These are phyloP conservation scores for Silene latifolia DNA, from an alignment of 148 eudicot species.

Conservation along the genomic window DNA sequence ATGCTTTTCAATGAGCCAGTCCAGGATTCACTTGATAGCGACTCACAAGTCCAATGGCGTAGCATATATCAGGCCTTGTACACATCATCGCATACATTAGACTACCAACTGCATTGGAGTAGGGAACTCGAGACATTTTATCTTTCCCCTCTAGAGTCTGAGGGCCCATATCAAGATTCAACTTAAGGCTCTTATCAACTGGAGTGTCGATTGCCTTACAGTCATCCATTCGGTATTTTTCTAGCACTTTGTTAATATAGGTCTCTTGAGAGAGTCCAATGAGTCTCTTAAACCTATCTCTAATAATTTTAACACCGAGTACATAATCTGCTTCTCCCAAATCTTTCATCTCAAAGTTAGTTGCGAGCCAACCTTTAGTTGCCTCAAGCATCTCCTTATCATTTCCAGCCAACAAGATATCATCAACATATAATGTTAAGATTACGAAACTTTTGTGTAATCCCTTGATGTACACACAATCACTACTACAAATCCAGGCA, in stretches of 20 bases:
- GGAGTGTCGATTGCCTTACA: not conserved
- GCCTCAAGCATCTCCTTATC: not conserved
- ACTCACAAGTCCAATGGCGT: not conserved
- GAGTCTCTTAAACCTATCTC: not conserved
- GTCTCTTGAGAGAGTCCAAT: not conserved
- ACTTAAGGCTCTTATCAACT: not conserved
- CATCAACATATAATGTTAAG: not conserved
- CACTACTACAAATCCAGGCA: too few relatives aligned
- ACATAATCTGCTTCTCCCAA: not conserved
- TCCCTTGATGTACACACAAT: not conserved
- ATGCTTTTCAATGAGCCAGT: not conserved
- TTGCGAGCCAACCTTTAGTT: not conserved
- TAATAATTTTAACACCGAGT: not conserved
- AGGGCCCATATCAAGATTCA: not conserved
- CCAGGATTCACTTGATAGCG: not conserved
- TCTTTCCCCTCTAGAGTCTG: not conserved
- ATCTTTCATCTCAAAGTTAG: not conserved
- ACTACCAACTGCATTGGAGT: not conserved
- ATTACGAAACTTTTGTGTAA: not conserved
- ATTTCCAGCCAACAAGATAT: not conserved
- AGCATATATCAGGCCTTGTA: not conserved
- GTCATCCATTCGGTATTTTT: not conserved
- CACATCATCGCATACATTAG: not conserved
- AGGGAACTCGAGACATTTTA: not conserved
- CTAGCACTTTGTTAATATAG: not conserved